Evolutionary conservation across 371 early-diverging fungal genomes (phyloP), one percentile per base, ranked within the genome.

Genomic region (Nematocida major): DNA sequence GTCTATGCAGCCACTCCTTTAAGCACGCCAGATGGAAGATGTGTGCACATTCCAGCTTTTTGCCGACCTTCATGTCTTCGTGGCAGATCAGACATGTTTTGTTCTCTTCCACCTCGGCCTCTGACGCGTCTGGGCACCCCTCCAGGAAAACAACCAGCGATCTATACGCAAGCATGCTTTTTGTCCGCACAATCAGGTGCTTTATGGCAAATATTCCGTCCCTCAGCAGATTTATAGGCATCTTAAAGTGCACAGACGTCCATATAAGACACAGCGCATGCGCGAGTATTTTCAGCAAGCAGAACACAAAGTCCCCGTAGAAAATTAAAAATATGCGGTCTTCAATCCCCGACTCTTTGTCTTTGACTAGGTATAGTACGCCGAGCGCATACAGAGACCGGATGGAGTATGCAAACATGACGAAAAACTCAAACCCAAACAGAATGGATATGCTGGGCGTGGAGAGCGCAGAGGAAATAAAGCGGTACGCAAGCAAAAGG

Each of bases 1-100:
- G 97, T 70, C 95, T 83, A 82, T 96, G 96, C 38, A 96, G 87
- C 98, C 98, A 98, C 82, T 91, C 91, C 59, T 93, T 87, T 66
- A 98, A 85, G 83, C 98, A 98, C 54, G 88, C 89, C 66, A 94
- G 90, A 84, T 98, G 98, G 83, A 98, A 96, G 11, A 93, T 88
- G 80, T 98, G 98, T 0, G 93, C 92, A 83, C 98, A 98, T 5
- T 90, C 90, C 20, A 96, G 86, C 61, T 90, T 91, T 83, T 96
- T 96, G 3, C 79, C 83, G n/a, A 32, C 22, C 18, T 59, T 45
- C 65, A 84, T 80, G 15, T 83, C 82, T 26, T 83, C 85, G 22
- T 54, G 66, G 62, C 85, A 85, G 4, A 85, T 85, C 5, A 79
- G 69, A 68, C 85, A 85, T 48, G 53, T 54, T 43, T 62, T 66